These are phyloP conservation scores for Fusarium equiseti DNA, from an alignment of 2,329 filamentous ascomycete species.

Conservation along the genomic window DNA sequence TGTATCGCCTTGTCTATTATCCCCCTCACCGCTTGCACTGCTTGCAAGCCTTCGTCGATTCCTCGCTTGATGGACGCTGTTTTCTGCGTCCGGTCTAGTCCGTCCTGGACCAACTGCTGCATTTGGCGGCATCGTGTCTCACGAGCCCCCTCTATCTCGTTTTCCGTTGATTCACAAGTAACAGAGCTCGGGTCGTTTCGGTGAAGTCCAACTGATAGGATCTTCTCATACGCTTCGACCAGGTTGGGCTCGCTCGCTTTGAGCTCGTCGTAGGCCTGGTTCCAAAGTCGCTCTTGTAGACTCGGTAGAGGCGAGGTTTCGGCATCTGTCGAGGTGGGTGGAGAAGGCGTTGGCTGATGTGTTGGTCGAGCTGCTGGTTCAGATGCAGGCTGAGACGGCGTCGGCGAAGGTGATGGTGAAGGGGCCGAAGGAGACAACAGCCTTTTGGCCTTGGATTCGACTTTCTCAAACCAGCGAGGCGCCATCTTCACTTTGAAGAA, in stretches of 20 bases:
- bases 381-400: neutral
- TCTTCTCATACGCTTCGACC: too few species aligned
- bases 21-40: slow-evolving; percentile 42
- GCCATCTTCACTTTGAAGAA: too few species aligned
- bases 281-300: neutral
- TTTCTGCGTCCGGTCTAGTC: slow-evolving; percentile 46
- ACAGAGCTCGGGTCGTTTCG: too few species aligned
- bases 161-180: too few species aligned
- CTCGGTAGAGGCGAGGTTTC: neutral
- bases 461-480: too few species aligned
- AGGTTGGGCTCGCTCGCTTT: too few species aligned
- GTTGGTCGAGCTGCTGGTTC: neutral
- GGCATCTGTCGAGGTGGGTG: neutral
- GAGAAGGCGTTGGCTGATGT: neutral
- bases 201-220: too few species aligned
- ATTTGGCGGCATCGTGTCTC: too few species aligned
- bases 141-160: too few species aligned
- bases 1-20: slow-evolving; percentile 47
- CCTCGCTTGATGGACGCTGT: slow-evolving; percentile 43
- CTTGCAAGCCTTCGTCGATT: slow-evolving; percentile 43
- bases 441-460: too few species aligned
- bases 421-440: too few species aligned
- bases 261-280: too few species aligned
- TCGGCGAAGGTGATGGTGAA: neutral
- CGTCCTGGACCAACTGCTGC: slow-evolving; percentile 5